Conservation (phyloP, 1,284 basidiomycete species). For the Fomitopsis pinicola region DNA sequence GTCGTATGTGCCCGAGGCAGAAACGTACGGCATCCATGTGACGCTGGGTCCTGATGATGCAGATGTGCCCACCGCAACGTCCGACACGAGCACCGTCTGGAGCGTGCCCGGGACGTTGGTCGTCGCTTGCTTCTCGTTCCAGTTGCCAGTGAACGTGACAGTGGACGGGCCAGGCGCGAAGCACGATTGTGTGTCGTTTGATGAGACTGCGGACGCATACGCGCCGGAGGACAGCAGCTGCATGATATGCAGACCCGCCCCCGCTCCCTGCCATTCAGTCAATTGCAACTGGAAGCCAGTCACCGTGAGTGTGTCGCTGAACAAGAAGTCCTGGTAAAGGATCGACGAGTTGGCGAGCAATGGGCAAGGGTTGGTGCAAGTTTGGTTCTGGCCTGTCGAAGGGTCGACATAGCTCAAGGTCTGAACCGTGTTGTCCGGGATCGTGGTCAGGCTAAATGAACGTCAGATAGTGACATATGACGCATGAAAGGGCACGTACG, state of each 20-base stretch:
- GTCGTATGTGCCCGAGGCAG: constrained; percentile 82
- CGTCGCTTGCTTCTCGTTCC: constrained; percentile 57
- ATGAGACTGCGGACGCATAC: constrained; percentile 67
- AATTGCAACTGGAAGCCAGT: constrained; percentile 85
- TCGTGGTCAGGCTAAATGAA: constrained; percentile 66
- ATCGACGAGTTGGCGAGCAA: constrained; percentile 70
- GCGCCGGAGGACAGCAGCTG: constrained; percentile 91
- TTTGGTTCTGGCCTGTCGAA: constrained; percentile 63
- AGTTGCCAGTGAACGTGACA: constrained; percentile 60
- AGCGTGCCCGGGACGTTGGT: constrained; percentile 79
- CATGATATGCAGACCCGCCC: constrained; percentile 83
- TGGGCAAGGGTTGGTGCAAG: constrained; percentile 71
- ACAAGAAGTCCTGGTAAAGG: constrained; percentile 87
- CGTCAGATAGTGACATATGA: constrained; percentile 2
- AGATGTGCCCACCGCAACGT: constrained; percentile 62
- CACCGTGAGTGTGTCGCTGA: constrained; percentile 56
- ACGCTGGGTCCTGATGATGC: constrained; percentile 64
- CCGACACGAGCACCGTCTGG: constrained; percentile 71
- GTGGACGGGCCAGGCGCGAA: constrained; percentile 71
- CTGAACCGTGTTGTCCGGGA: constrained; percentile 84
- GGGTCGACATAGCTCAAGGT: constrained; percentile 79
- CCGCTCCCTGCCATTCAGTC: constrained; percentile 70
- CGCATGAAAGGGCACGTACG: constrained; percentile 43
- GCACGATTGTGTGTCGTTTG: constrained; percentile 67
- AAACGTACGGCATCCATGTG: constrained; percentile 89